A percentile compares a stretch with the other conserved stretches of the same genome.
Evolutionary conservation across 2,329 filamentous ascomycete genomes (phyloP).

Genomic region (Fusarium coffeatum): DNA sequence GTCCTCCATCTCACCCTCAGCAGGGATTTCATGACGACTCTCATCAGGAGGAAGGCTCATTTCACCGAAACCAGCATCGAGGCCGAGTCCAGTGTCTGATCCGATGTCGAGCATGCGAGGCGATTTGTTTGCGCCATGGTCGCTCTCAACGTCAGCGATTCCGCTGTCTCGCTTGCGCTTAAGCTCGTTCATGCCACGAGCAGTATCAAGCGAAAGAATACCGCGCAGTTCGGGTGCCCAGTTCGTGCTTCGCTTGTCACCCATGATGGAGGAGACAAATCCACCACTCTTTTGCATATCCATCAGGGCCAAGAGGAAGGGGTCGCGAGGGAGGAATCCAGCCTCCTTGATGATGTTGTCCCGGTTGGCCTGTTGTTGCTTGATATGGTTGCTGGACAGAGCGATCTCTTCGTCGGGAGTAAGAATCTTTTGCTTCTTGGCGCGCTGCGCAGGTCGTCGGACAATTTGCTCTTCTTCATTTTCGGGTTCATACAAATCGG

Average conservation of each 20-base stretch:
- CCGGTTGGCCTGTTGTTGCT: constrained; percentile 85
- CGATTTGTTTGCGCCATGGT: constrained; percentile 73
- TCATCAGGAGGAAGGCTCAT: constrained; percentile 67
- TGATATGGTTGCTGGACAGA: constrained; percentile 81
- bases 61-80: constrained; percentile 62
- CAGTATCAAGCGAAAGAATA: constrained; percentile 87
- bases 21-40: constrained; percentile 74
- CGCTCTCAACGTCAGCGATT: constrained; percentile 80
- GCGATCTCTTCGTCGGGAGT: constrained; percentile 84
- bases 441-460: constrained; percentile 77
- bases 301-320: constrained; percentile 86
- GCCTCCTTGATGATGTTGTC: constrained; percentile 86
- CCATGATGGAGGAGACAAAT: constrained; percentile 88
- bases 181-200: constrained; percentile 80
- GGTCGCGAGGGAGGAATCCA: constrained; percentile 87
- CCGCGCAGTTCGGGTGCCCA: constrained; percentile 95
- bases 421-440: constrained; percentile 81
- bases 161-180: constrained; percentile 96
- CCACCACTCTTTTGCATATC: constrained; percentile 91
- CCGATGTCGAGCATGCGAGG: constrained; percentile 73
- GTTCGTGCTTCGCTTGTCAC: constrained; percentile 78
- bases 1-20: constrained; percentile 61
- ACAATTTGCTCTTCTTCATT: constrained; percentile 69
- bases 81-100: constrained; percentile 69
- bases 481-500: constrained; percentile 71